Base-by-base conservation (phyloP, 768 basidiomycete genomes). In the Hysterangium stoloniferum region DNA sequence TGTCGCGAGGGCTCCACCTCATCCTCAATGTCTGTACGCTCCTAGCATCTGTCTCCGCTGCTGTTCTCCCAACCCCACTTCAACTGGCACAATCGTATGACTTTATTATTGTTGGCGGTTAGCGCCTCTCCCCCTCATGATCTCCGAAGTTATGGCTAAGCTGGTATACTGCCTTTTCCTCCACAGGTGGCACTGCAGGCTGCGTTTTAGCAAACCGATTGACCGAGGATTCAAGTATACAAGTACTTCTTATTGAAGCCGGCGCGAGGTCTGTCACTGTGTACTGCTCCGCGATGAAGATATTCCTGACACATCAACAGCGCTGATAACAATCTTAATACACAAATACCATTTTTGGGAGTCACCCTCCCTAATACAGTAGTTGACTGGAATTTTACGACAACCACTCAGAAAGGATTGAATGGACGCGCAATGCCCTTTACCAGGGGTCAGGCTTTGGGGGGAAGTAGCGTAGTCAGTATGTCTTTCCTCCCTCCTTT, bases 131-230 rank as follows among this genome's bases (percentile, higher is more conserved):
- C 22, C 25, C 38, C 11, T 25, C 40, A 34, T 17, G 11, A 9
- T 34, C 9, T 34, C 17, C 17, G 9, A 9, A 34, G 9, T 9
- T 34, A 9, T 17, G 17, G 9, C 33, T 34, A 34, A 34, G 11
- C 17, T 34, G 9, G 33, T 17, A 9, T 34, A 34, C 33, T 9
- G 11, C 17, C 17, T 34, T 9, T 13, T n/a, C n/a, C n/a, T n/a
- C n/a, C n/a, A 19, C 22, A 48, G 68, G 68, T 44, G 75, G 74
- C 19, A 70, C 68, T 17, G 73, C 73, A 1, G 73, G 75, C 0
- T 68, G 70, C 43, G 70, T 72, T 4, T 57, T 76, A 7, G 75
- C 74, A 5, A 68, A 62, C 13, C 66, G 74, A 34, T 61, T 76
- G 27, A 64, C 72, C 0, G 73, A 75, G 54, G 60, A 68, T 36